Percentiles rank a stretch among this genome's conserved stretches.
Conservation (phyloP, 805 yeast genomes). For the Komagataella pastoris region DNA sequence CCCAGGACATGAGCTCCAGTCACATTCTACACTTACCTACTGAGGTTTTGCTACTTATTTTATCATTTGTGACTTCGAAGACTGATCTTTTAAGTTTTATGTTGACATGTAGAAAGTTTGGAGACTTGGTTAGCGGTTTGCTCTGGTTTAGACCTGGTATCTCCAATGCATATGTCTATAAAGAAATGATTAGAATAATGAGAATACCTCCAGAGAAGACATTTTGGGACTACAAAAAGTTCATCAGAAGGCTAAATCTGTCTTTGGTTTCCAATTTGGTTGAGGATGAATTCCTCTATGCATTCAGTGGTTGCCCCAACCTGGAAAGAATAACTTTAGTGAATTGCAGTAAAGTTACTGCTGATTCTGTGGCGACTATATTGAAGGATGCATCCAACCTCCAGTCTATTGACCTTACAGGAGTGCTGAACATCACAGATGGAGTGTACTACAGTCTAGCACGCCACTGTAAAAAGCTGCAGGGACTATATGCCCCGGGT, state of each 20-base stretch:
- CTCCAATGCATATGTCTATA: slow-evolving; percentile 33
- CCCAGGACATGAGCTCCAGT: background rate
- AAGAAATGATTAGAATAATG: slow-evolving; percentile 44
- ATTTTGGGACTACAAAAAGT: slow-evolving; percentile 52
- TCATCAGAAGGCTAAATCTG: slow-evolving; percentile 70
- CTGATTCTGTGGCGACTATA: slow-evolving; percentile 46
- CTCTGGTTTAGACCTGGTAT: slow-evolving; percentile 83
- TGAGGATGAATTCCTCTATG: slow-evolving; percentile 45
- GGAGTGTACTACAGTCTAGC: slow-evolving; percentile 59
- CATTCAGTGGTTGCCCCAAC: slow-evolving; percentile 57
- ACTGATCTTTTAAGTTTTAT: slow-evolving; percentile 47
- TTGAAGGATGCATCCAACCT: slow-evolving; percentile 53
- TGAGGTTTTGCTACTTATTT: slow-evolving; percentile 49
- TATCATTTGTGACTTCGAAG: slow-evolving; percentile 48
- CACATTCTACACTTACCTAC: slow-evolving; percentile 25
- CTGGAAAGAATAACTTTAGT: slow-evolving; percentile 80
- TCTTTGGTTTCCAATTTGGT: slow-evolving; percentile 59
- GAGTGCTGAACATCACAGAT: slow-evolving; percentile 59
- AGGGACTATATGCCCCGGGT: slow-evolving; percentile 83
- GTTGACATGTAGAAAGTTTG: slow-evolving; percentile 73
- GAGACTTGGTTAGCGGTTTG: slow-evolving; percentile 60
- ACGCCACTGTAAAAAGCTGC: slow-evolving; percentile 57
- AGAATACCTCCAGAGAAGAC: slow-evolving; percentile 30
- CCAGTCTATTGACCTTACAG: slow-evolving; percentile 81
- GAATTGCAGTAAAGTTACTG: slow-evolving; percentile 56